phyloP scores from a whole-genome alignment of 2,329 filamentous ascomycete genomes.

The Eurotiales sp. region DNA sequence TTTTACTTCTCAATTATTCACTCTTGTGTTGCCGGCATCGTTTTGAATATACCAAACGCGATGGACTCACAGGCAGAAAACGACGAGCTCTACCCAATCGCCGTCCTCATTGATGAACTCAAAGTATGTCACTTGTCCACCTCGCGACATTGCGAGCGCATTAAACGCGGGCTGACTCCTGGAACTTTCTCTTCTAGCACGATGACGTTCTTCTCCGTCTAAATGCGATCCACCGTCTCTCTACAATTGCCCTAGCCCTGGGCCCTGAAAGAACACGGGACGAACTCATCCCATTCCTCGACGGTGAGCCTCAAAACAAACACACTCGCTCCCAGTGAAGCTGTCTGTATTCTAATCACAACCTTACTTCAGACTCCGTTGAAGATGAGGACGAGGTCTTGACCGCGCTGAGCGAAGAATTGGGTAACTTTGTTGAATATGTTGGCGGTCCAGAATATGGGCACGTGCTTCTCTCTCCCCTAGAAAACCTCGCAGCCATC shows the following conservation, averaged over 20 bases:
- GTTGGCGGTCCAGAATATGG: conserved; percentile 91
- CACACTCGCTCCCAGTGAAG: neutral
- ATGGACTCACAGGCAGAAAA: conserved; percentile 92
- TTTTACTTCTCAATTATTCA: conserved; percentile 25
- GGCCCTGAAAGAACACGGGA: conserved; percentile 95
- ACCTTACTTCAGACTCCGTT: conserved; percentile 71
- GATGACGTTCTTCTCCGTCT: conserved; percentile 96
- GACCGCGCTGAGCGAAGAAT: conserved; percentile 92
- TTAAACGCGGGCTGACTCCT: neutral
- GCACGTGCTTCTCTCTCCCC: conserved; percentile 91
- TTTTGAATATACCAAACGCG: conserved; percentile 44
- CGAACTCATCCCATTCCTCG: conserved; percentile 97
- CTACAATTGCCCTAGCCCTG: conserved; percentile 93
- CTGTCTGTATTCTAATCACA: conserved; percentile 9
- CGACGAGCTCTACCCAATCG: conserved; percentile 99
- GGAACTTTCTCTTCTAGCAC: conserved; percentile 58
- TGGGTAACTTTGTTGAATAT: conserved; percentile 95
- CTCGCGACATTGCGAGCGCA: neutral
- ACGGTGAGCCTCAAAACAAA: conserved; percentile 63
- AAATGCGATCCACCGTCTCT: conserved; percentile 97
- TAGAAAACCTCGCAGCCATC: conserved; percentile 97
- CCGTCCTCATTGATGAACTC: conserved; percentile 98
- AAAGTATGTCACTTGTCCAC: conserved; percentile 65
- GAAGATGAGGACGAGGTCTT: conserved; percentile 99
- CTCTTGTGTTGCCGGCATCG: conserved; percentile 21